phyloP scores from a whole-genome alignment of 1,139 yeast species.

The Zygoascus sp. region DNA sequence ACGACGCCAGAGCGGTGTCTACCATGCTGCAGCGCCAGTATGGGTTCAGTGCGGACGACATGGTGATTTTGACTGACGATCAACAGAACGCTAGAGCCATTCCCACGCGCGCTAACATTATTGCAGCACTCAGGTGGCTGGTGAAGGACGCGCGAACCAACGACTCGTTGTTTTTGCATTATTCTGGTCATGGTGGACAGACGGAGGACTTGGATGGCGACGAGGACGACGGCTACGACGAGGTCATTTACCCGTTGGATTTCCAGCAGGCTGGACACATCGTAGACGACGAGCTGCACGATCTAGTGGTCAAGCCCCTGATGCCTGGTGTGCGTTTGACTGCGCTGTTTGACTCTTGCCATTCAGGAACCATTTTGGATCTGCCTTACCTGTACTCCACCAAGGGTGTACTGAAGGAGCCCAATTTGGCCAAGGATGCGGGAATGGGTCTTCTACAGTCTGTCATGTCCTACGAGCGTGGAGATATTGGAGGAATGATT shows the following conservation, averaged over 20 bases:
- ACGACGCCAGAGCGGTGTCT: constrained; percentile 43
- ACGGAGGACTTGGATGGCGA: constrained; percentile 79
- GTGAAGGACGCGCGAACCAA: constrained; percentile 80
- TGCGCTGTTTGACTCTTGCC: constrained; percentile 88
- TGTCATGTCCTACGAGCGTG: constrained; percentile 65
- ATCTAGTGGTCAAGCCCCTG: constrained; percentile 68
- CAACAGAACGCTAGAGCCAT: constrained; percentile 56
- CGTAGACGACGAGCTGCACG: constrained; percentile 82
- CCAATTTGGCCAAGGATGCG: constrained; percentile 79
- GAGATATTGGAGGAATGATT: constrained; percentile 58
- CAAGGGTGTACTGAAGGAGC: constrained; percentile 86
- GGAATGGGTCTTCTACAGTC: constrained; percentile 73
- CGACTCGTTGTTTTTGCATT: constrained; percentile 64
- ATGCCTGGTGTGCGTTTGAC: constrained; percentile 83
- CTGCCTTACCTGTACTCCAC: constrained; percentile 87
- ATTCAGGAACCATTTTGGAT: constrained; percentile 87
- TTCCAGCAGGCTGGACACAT: constrained; percentile 69
- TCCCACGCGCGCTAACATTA: constrained; percentile 74
- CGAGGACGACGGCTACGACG: constrained; percentile 86
- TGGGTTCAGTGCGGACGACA: constrained; percentile 73
- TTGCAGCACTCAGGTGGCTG: constrained; percentile 89
- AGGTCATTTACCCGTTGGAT: constrained; percentile 87
- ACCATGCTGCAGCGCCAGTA: constrained; percentile 42
- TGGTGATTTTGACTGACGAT: constrained; percentile 81
- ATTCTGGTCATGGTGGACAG: constrained; percentile 93